Base-by-base conservation (phyloP, 2,329 filamentous ascomycete species). In the Aspergillus jensenii region DNA sequence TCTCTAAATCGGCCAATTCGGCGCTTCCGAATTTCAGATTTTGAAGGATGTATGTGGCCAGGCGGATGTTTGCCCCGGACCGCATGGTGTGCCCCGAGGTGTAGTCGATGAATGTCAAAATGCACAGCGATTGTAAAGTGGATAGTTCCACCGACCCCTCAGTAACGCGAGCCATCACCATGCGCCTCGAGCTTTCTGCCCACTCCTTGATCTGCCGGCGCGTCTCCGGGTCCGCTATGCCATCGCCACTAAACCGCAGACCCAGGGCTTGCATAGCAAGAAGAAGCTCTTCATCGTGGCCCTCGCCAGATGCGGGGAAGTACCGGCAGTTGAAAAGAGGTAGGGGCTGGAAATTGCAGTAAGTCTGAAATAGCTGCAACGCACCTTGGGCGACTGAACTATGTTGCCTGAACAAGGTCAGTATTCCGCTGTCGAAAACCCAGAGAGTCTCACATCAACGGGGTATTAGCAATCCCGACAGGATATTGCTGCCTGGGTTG, bases 271-370 rank as follows among this genome's bases (percentile, higher is more conserved):
- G 58, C 14, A 74, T 65, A 3, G 66, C 64, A 27, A 71, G 63
- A 2, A 72, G 33, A 19, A 74, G 54, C 46, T 73, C 71, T 0
- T 59, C 60, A 19, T 70, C 67, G 31, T 68, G 60, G 2, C 40
- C 60, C 2, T 35, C 52, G 4, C 68, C 49, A 7, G 58, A 31
- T 11, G 9, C 67, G 11, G 59, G 37, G 45, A 68, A 64, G 8
- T 59, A 51, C 2, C 56, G 49, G 9, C 55, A 56, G 8, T 65
- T 60, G 43, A 74, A 75, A 3, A 74, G 58, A 1, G 68, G 65
- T 15, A 74, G 60, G 23, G 71, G 72, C 25, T 74, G 72, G n/a
- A 62, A 68, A 37, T 74, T 70, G 52, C 71, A 73, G 27, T 67
- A 71, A 2, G 45, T 67, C 11, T 72, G 59, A 50, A 71, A 74